Evolutionary conservation across 2,329 filamentous ascomycete genomes (phyloP), one percentile per base, ranked within the genome.

Genomic region (Volutella citrinella): DNA sequence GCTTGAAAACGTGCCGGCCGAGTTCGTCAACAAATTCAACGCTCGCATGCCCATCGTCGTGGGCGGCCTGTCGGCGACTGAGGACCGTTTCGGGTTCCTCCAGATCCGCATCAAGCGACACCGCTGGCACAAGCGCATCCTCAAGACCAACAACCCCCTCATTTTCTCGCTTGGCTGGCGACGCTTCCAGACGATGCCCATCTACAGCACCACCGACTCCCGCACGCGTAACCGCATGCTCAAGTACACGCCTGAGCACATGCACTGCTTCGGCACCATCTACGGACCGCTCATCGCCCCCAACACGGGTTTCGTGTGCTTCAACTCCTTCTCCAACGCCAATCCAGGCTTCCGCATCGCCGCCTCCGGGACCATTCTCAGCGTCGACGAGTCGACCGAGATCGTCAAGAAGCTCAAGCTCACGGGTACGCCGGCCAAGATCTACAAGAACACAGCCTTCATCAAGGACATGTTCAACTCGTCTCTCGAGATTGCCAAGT

Each of bases 391-490:
- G 65, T 87, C 84, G 24, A 90, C 87, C 4, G 93, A 98, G 60
- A 97, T 98, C 47, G 93, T 98, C 63, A 98, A 98, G 77, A 98
- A 98, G 73, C 82, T 98, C 57, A 98, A 98, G 65, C 78, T 98
- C 30, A 96, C 89, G 1, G 93, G 93, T 40, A 75, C 80, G 29
- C 90, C 93, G 2, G 94, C 93, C 76, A 97, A 97, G 69, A 94
- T 97, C 64, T 97, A 94, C 79, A 95, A 95, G 66, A 98, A 98
- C 69, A 98, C 93, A 0, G 90, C 93, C 23, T 98, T 98, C 60
- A 89, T 98, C 68, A 94, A 93, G 63, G 88, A 95, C 66, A 98
- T 98, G 93, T 98, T 98, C 74, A 89, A 80, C 57, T 83, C 84
- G 1, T 76, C 88, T 0, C 80, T 98, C 25, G 93, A 98, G 60